Evolutionary conservation across 1,139 yeast genomes (phyloP).

Genomic region (Geotrichum candidum): DNA sequence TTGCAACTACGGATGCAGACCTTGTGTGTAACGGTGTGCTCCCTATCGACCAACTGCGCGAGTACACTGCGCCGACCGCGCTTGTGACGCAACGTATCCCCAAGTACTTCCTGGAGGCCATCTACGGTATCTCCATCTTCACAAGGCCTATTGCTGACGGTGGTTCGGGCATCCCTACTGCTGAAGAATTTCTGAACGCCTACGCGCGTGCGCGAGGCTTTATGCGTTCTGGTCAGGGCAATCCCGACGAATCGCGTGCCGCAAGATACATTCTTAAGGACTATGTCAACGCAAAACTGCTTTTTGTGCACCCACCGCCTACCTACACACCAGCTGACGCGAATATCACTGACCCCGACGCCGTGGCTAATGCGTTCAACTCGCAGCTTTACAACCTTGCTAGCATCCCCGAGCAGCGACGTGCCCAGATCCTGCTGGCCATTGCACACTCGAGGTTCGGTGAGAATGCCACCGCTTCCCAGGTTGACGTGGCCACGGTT

Average conservation of each 20-base stretch:
- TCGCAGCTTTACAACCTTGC: slow-evolving; percentile 60
- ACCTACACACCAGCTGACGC: slow-evolving; percentile 30
- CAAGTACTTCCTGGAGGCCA: slow-evolving; percentile 78
- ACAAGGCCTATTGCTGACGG: slow-evolving; percentile 75
- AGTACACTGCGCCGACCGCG: slow-evolving; percentile 84
- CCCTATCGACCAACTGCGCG: slow-evolving; percentile 95
- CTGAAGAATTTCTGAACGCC: slow-evolving; percentile 82
- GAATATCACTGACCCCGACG: slow-evolving; percentile 33
- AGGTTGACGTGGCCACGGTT: slow-evolving; percentile 45
- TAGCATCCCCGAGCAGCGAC: slow-evolving; percentile 59
- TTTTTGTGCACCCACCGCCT: slow-evolving; percentile 88
- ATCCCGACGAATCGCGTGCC: slow-evolving; percentile 95
- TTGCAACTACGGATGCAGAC: slow-evolving; percentile 94
- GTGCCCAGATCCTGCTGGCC: slow-evolving; percentile 61
- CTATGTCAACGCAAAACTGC: slow-evolving; percentile 84
- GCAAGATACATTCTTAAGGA: slow-evolving; percentile 89
- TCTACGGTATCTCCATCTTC: slow-evolving; percentile 86
- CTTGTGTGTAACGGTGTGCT: slow-evolving; percentile 96
- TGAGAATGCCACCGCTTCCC: slow-evolving; percentile 12
- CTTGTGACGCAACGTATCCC: slow-evolving; percentile 87
- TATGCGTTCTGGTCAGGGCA: slow-evolving; percentile 90
- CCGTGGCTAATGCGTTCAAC: slow-evolving; percentile 60
- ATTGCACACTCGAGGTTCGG: slow-evolving; percentile 17
- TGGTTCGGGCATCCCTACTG: slow-evolving; percentile 82
- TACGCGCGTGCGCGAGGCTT: slow-evolving; percentile 96